Evolutionary conservation across 2,329 filamentous ascomycete genomes (phyloP).

Genomic region (Colletotrichum endophyticum): DNA sequence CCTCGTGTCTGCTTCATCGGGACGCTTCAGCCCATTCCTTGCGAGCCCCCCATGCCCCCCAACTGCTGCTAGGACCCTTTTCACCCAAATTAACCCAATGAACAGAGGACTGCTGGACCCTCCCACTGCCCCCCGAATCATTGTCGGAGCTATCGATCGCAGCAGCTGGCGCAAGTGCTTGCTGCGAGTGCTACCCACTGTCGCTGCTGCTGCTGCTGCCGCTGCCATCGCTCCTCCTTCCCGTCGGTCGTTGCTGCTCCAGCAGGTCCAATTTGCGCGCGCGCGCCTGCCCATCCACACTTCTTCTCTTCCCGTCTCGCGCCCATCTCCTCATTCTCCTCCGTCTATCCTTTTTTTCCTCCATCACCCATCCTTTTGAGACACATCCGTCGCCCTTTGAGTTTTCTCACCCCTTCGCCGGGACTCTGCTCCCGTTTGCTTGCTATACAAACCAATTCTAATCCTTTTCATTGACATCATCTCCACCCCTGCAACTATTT

Average conservation of each 20-base stretch:
- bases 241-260: not conserved
- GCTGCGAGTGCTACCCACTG: not conserved
- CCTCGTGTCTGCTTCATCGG: not conserved
- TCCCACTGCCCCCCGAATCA: constrained; percentile 1
- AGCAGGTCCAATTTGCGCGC: constrained; percentile 12
- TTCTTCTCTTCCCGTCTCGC: not conserved
- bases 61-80: not conserved
- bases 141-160: not conserved
- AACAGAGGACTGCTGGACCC: constrained; percentile 13
- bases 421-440: constrained; percentile 3
- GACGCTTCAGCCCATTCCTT: not conserved
- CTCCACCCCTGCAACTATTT: not conserved
- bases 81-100: constrained; percentile 15
- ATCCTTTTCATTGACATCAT: constrained; percentile 4
- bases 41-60: not conserved
- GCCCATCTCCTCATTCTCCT: not conserved
- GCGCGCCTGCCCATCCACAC: not conserved
- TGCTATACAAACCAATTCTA: constrained; percentile 5
- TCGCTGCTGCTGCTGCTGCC: not conserved
- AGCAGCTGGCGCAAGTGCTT: not conserved
- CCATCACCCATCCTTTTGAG: constrained; percentile 1
- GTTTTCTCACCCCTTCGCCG: not conserved
- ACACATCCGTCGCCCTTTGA: constrained; percentile 1
- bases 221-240: not conserved
- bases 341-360: not conserved